Evolutionary conservation across 352 stramenopile species (phyloP), one percentile per base, ranked within the genome.

Genomic region (Globisporangium spinosum): DNA sequence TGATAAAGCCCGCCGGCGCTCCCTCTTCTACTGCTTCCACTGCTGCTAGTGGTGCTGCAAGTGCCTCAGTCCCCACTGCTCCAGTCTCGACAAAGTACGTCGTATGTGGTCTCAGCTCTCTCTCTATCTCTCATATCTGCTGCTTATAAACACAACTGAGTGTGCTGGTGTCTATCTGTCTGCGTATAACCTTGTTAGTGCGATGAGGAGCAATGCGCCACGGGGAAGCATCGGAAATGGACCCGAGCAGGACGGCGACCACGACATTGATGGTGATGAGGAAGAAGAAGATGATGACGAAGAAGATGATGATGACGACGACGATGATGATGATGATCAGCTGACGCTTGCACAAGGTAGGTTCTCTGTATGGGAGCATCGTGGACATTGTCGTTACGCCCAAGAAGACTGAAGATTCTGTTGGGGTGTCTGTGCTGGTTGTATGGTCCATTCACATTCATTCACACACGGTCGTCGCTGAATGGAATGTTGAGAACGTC

Each of bases 401-500:
- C 2, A 23, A 17, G 0, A 13, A 6, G 15, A 0, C 10, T 54
- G 35, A 53, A 3, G 3, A 40, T 54, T n/a, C 32, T 12, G 27
- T 2, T 56, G 34, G 2, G 53, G 27, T 29, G 43, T 35, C 57
- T 25, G 1, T 35, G 15, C 25, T 65, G 56, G 6, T 60, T 40
- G 13, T 7, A 20, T n/a, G 13, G 40, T n/a, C 1, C 15, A 7
- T 47, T 47, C 40, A 47, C 13, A 47, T 13, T 7, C 12, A 13
- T 13, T 17, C 12, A 43, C 13, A 43, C 34, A 17, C 8, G 7
- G 86, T 91, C 15, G 84, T 94, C 12, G 77, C 78, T 1, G 82
- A 92, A 40, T 94, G 86, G 86, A 92, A 72, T 22, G 82, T 93
- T n/a, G 86, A 92, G 35, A 90, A 91, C 56, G 86, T 94, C 2